These are phyloP conservation scores for Talaromyces verruculosus DNA, from an alignment of 2,329 filamentous ascomycete genomes.

Conservation along the genomic window DNA sequence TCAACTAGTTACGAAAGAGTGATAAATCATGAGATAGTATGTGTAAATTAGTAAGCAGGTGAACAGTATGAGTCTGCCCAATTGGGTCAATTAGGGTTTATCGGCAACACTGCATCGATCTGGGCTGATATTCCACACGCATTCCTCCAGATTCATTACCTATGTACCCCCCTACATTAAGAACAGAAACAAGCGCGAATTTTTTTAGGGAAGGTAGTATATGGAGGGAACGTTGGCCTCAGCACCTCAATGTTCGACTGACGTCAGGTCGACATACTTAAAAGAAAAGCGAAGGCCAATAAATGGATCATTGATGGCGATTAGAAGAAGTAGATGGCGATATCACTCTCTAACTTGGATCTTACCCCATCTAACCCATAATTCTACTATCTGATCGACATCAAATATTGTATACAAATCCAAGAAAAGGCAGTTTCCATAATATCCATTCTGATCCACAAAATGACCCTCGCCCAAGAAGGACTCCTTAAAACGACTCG, in stretches of 20 bases:
- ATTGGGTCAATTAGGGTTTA: background rate
- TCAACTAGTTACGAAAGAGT: background rate
- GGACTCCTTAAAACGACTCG: constrained; percentile 7
- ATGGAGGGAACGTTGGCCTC: background rate
- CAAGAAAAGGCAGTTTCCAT: background rate
- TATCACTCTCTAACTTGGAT: background rate
- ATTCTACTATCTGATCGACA: background rate
- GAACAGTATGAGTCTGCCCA: background rate
- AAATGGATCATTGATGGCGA: background rate
- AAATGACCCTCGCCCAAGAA: constrained; percentile 15
- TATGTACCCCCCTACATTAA: background rate
- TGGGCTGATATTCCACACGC: background rate
- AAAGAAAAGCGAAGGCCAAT: background rate
- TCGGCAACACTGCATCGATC: background rate
- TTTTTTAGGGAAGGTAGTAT: background rate
- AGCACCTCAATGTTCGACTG: background rate
- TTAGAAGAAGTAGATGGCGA: background rate
- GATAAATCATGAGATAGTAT: background rate
- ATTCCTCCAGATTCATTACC: background rate
- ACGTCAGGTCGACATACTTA: constrained; percentile 5
- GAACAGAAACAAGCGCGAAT: background rate
- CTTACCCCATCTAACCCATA: background rate
- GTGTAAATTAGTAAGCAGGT: background rate
- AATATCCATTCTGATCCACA: background rate
- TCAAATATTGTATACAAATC: background rate